Evolutionary conservation across 768 basidiomycete genomes (phyloP).

Genomic region (Psilocybe tampanensis): DNA sequence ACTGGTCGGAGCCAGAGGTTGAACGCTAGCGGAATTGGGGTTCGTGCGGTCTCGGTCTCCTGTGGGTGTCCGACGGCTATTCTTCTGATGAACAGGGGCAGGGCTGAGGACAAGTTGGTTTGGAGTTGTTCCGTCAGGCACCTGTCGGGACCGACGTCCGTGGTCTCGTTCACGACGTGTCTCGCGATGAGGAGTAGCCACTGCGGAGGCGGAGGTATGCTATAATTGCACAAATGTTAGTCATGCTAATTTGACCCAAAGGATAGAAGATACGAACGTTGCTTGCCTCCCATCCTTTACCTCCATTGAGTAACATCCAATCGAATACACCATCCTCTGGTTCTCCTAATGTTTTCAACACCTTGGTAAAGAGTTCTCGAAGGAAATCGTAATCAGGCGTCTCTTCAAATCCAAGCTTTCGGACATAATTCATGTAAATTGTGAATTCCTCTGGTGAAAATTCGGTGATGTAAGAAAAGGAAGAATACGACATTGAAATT

Average conservation of each 20-base stretch:
- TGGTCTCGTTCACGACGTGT: conserved; percentile 54
- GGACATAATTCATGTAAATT: conserved; percentile 99
- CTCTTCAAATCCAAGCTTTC: conserved; percentile 98
- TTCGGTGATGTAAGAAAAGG: neutral
- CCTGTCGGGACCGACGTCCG: conserved; percentile 59
- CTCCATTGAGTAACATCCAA: conserved; percentile 94
- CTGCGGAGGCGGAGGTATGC: conserved; percentile 56
- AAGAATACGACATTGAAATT: neutral
- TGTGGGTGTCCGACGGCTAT: conserved; percentile 47
- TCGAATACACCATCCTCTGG: conserved; percentile 92
- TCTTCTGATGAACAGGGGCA: conserved; percentile 66
- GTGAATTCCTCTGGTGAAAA: conserved; percentile 82
- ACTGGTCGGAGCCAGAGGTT: conserved; percentile 66
- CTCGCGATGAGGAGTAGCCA: conserved; percentile 58
- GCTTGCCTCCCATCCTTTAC: conserved; percentile 94
- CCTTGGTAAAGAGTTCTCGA: conserved; percentile 90
- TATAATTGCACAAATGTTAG: conserved; percentile 28
- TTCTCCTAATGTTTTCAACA: conserved; percentile 86
- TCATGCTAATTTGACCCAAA: neutral
- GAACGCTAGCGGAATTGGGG: conserved; percentile 64
- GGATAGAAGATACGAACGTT: conserved; percentile 54
- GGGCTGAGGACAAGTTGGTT: conserved; percentile 69
- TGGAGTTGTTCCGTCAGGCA: conserved; percentile 56
- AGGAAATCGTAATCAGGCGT: conserved; percentile 98
- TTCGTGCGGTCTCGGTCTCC: conserved; percentile 51